Conservation (phyloP, 2,329 filamentous ascomycete genomes). For the Cladosporium sp. region DNA sequence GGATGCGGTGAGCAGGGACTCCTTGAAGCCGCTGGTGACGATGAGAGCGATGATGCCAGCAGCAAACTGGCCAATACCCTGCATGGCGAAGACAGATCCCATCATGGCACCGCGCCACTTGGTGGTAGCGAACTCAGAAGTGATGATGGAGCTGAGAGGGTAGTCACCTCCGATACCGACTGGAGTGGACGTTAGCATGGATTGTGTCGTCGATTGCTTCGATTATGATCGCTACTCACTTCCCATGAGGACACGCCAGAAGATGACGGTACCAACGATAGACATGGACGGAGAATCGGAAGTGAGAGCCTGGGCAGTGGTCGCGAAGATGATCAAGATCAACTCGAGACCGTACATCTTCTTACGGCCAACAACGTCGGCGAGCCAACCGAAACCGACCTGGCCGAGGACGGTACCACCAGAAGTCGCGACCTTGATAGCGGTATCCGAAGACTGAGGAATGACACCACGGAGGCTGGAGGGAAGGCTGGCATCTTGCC, state of each 20-base stretch:
- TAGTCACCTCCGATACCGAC: constrained; percentile 51
- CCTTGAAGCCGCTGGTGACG: constrained; percentile 36
- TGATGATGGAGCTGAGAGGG: constrained; percentile 75
- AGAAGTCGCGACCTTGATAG: constrained; percentile 79
- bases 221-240: constrained; percentile 32
- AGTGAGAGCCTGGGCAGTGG: constrained; percentile 63
- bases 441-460: constrained; percentile 63
- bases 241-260: constrained; percentile 77
- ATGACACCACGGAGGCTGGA: constrained; percentile 10
- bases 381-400: constrained; percentile 70
- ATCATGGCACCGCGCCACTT: constrained; percentile 86
- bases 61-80: constrained; percentile 72
- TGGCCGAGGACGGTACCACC: constrained; percentile 80
- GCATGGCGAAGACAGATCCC: constrained; percentile 80
- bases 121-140: constrained; percentile 79
- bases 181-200: not conserved
- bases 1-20: constrained; percentile 28
- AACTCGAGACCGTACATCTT: constrained; percentile 79
- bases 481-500: constrained; percentile 35
- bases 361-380: constrained; percentile 72
- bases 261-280: constrained; percentile 61
- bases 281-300: constrained; percentile 58
- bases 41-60: constrained; percentile 73
- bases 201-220: not conserved
- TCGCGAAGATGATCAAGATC: constrained; percentile 74